These are phyloP conservation scores for Diaporthe ilicicola DNA, from an alignment of 2,329 filamentous ascomycete species.

Conservation along the genomic window DNA sequence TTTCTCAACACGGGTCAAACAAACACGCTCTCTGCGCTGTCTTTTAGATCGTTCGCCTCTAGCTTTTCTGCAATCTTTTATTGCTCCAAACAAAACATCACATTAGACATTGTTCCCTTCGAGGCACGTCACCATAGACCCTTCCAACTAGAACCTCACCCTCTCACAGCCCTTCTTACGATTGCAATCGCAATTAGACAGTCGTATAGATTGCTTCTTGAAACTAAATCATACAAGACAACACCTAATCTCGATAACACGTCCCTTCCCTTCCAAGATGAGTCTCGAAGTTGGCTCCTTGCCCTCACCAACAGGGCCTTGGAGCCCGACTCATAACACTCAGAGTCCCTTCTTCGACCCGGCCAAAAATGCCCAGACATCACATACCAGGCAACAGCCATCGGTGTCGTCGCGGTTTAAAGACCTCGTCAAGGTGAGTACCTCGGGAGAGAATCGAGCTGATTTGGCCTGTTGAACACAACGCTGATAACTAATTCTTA, in stretches of 20 bases:
- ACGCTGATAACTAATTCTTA: constrained; percentile 27
- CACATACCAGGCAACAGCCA: constrained; percentile 4
- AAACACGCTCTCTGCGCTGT: not conserved
- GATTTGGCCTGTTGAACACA: not conserved
- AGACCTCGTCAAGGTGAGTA: constrained; percentile 43
- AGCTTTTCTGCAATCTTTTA: not conserved
- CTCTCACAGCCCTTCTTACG: not conserved
- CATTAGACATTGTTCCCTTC: not conserved
- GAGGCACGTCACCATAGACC: not conserved
- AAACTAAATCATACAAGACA: not conserved
- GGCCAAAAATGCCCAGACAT: not conserved
- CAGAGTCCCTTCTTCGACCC: not conserved
- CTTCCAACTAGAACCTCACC: too few relatives aligned
- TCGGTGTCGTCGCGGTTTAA: constrained; percentile 40
- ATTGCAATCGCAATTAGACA: not conserved
- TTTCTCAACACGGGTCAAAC: not conserved
- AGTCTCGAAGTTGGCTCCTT: constrained; percentile 28
- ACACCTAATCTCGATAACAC: not conserved
- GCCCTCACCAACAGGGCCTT: constrained; percentile 28
- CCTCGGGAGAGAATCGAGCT: not conserved
- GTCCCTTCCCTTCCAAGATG: not conserved
- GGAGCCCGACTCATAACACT: constrained; percentile 26
- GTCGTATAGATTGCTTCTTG: not conserved
- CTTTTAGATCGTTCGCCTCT: not conserved
- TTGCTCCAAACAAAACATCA: not conserved